Conservation (phyloP, 495 filamentous ascomycete species). For the Parathielavia appendiculata region DNA sequence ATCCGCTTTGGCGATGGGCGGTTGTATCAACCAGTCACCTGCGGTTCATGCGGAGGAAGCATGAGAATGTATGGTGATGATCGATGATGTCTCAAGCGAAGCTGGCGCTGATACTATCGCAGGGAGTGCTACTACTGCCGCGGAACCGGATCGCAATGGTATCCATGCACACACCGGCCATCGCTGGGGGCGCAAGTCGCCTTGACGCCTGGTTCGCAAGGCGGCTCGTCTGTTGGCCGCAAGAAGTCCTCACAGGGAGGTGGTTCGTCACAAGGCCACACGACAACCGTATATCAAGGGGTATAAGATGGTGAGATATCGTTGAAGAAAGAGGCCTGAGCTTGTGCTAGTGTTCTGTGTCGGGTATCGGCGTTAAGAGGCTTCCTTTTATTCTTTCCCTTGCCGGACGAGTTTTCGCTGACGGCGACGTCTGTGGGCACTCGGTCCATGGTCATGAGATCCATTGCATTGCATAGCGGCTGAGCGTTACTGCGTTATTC, state of each 20-base stretch:
- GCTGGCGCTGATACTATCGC: background rate
- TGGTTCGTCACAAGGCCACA: background rate
- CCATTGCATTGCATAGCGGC: background rate
- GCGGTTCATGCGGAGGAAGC: slow-evolving; percentile 7
- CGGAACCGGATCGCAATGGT: background rate
- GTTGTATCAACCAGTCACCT: slow-evolving; percentile 5
- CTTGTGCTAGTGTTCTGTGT: background rate
- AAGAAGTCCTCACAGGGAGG: slow-evolving; percentile 1
- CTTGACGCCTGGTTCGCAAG: background rate
- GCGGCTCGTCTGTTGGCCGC: background rate
- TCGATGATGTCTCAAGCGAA: background rate
- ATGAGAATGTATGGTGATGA: slow-evolving; percentile 11
- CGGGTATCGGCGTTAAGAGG: background rate
- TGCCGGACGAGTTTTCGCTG: background rate
- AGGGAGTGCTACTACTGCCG: slow-evolving; percentile 11
- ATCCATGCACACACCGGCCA: slow-evolving; percentile 14
- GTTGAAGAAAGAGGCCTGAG: background rate
- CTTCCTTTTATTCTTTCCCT: background rate
- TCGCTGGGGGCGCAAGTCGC: background rate
- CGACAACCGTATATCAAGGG: background rate
- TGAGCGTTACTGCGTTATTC: background rate
- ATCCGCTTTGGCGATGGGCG: slow-evolving; percentile 4
- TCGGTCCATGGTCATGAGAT: background rate
- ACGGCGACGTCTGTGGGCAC: background rate
- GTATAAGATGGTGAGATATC: background rate